A percentile compares a stretch with the other conserved stretches of the same genome.
Evolutionary conservation across 139 green algal genomes (phyloP).

Genomic region (Auxenochlorella pyrenoidosa): DNA sequence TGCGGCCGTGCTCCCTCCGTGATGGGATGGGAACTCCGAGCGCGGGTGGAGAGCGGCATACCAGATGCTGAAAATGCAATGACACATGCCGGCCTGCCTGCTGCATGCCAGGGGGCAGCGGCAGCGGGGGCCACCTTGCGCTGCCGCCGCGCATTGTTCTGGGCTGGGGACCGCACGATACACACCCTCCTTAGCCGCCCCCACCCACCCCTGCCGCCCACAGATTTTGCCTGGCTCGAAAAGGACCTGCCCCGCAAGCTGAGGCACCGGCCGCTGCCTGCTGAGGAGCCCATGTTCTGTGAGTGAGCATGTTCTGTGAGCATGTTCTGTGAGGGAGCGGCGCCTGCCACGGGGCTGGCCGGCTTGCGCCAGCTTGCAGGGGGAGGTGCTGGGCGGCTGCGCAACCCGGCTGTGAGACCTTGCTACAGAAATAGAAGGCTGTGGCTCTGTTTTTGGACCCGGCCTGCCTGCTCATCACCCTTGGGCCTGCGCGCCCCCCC

Average conservation of each 20-base stretch:
- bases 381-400: too few relatives aligned
- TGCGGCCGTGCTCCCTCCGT: not conserved
- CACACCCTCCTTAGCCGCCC: too few relatives aligned
- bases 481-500: too few relatives aligned
- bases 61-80: not conserved
- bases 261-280: not conserved
- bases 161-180: too few relatives aligned
- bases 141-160: too few relatives aligned
- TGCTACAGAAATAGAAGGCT: too few relatives aligned
- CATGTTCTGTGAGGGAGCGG: slow-evolving; percentile 17
- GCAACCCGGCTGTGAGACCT: too few relatives aligned
- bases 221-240: slow-evolving; percentile 29
- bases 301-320: slow-evolving; percentile 19
- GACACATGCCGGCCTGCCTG: not conserved
- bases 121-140: too few relatives aligned
- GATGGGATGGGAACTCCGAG: not conserved
- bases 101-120: not conserved
- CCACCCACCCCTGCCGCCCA: not conserved
- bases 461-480: too few relatives aligned
- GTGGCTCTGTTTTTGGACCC: too few relatives aligned
- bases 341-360: not conserved
- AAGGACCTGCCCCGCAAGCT: not conserved
- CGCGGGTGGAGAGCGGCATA: not conserved
- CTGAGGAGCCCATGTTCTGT: slow-evolving; percentile 17
- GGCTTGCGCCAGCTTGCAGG: too few relatives aligned